Percentiles rank a stretch among this genome's conserved stretches.
Conservation (phyloP, 1,139 yeast genomes). For the Saccharomyces hybrid region DNA sequence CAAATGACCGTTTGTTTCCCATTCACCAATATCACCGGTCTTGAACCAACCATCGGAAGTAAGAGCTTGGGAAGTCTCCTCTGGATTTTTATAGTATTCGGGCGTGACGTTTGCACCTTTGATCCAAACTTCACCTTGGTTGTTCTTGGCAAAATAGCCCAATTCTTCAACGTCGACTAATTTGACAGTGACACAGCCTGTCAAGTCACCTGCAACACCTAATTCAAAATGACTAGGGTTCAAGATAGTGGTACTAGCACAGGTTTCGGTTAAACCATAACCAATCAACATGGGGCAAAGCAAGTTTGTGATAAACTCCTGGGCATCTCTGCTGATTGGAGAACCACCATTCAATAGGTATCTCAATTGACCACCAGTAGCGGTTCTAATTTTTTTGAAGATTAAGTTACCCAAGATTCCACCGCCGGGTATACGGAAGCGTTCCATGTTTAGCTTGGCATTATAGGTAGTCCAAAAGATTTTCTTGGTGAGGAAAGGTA, state of each 20-base stretch:
- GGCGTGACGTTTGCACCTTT: slow-evolving; percentile 65
- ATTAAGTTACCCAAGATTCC: slow-evolving; percentile 57
- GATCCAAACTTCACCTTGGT: slow-evolving; percentile 88
- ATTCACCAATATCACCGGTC: slow-evolving; percentile 97
- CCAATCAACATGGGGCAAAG: slow-evolving; percentile 89
- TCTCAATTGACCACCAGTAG: slow-evolving; percentile 88
- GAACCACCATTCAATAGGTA: slow-evolving; percentile 88
- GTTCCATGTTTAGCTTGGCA: slow-evolving; percentile 55
- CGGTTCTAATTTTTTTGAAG: slow-evolving; percentile 83
- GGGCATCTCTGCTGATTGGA: slow-evolving; percentile 78
- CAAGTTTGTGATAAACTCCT: slow-evolving; percentile 65
- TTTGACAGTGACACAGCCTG: slow-evolving; percentile 83
- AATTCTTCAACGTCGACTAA: slow-evolving; percentile 88
- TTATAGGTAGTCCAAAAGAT: slow-evolving; percentile 85
- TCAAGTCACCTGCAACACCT: slow-evolving; percentile 76
- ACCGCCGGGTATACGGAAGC: slow-evolving; percentile 68
- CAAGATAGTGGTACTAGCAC: slow-evolving; percentile 75
- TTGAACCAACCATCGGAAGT: slow-evolving; percentile 78
- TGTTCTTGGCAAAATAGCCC: slow-evolving; percentile 82
- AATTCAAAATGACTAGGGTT: slow-evolving; percentile 58
- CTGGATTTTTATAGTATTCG: slow-evolving; percentile 75
- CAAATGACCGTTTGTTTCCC: slow-evolving; percentile 76
- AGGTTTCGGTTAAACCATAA: slow-evolving; percentile 96
- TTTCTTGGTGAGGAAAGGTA: slow-evolving; percentile 63
- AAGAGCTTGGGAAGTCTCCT: slow-evolving; percentile 73